These are phyloP conservation scores for Podosphaera xanthii DNA, from an alignment of 2,329 filamentous ascomycete species.

Conservation along the genomic window DNA sequence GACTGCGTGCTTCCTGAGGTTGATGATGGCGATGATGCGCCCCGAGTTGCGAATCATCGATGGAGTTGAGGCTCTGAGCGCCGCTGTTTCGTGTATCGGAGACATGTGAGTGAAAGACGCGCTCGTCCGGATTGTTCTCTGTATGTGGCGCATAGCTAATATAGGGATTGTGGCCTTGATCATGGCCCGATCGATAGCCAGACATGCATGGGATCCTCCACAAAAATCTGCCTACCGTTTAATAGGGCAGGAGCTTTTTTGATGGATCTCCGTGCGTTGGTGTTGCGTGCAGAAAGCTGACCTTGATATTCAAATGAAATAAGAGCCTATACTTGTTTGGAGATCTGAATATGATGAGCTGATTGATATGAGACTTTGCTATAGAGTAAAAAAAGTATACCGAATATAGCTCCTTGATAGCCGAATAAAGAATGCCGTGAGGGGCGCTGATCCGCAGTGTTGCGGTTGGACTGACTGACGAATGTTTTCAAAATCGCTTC, in stretches of 20 bases:
- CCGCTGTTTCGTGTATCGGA: slow-evolving; percentile 15
- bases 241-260: not conserved
- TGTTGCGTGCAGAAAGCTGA: not conserved
- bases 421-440: slow-evolving; percentile 4
- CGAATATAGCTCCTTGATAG: not conserved
- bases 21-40: slow-evolving; percentile 26
- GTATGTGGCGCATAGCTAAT: slow-evolving; percentile 51
- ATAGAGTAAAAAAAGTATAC: not conserved
- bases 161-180: slow-evolving; percentile 29
- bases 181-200: slow-evolving; percentile 40
- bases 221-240: slow-evolving; percentile 20
- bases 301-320: not conserved
- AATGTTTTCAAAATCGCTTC: slow-evolving; percentile 4
- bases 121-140: slow-evolving; percentile 39
- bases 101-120: slow-evolving; percentile 33
- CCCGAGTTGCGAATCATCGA: slow-evolving; percentile 12
- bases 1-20: slow-evolving; percentile 26
- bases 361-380: not conserved
- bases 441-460: slow-evolving; percentile 9
- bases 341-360: not conserved
- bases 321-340: not conserved
- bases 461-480: slow-evolving; percentile 8
- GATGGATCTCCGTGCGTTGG: not conserved
- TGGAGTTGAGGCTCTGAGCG: slow-evolving; percentile 13
- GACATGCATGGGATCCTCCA: slow-evolving; percentile 48